Evolutionary conservation across 1,284 basidiomycete genomes (phyloP).

Genomic region (Fomitopsis pinicola): DNA sequence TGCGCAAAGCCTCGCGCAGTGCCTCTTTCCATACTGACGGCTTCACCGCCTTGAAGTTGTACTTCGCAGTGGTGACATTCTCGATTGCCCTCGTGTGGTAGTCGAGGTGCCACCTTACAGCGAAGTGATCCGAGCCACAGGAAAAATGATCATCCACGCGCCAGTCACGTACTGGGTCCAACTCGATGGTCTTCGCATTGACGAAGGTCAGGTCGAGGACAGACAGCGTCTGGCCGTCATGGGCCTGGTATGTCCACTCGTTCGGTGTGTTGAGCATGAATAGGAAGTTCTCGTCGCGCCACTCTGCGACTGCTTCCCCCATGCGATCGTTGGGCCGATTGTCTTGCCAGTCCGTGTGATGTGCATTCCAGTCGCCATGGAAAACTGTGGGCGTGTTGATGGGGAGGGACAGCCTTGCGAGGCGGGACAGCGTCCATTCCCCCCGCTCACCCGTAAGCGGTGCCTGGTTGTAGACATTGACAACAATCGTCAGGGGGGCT

Average conservation of each 20-base stretch:
- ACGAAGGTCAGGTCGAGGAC: conserved; percentile 1
- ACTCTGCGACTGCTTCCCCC: neutral
- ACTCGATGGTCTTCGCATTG: neutral
- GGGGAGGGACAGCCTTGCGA: neutral
- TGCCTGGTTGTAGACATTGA: neutral
- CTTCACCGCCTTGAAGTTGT: conserved; percentile 6
- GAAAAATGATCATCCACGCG: neutral
- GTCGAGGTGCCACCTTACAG: conserved; percentile 4
- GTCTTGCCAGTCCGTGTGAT: neutral
- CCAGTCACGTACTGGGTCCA: conserved; percentile 5
- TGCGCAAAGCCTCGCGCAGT: neutral
- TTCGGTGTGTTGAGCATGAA: neutral
- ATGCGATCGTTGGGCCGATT: neutral
- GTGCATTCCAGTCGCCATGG: neutral
- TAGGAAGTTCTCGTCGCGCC: neutral
- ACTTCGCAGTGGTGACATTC: conserved; percentile 4
- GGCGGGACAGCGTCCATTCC: neutral
- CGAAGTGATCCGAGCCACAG: conserved; percentile 8
- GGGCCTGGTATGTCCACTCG: neutral
- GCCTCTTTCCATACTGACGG: conserved; percentile 1
- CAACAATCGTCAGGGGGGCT: neutral
- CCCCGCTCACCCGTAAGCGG: neutral
- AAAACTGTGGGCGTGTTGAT: neutral
- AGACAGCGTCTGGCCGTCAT: neutral
- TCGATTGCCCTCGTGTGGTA: neutral